These are phyloP conservation scores for Pestalotiopsis sp. DNA, from an alignment of 2,329 filamentous ascomycete genomes.

Conservation along the genomic window DNA sequence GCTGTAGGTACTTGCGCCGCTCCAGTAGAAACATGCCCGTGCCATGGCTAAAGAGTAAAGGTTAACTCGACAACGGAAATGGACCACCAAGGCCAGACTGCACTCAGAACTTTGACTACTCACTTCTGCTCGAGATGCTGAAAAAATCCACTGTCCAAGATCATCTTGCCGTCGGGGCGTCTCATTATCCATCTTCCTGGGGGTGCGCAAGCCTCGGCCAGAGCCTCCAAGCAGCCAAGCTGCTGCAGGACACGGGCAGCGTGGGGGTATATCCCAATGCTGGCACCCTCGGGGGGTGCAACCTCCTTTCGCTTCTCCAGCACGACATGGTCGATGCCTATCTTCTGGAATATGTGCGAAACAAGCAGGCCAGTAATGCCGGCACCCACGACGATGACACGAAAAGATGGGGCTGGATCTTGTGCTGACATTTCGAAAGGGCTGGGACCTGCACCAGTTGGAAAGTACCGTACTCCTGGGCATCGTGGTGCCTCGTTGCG, in stretches of 20 bases:
- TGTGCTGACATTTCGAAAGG: too few species aligned
- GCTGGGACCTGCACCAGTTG: too few species aligned
- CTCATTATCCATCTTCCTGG: constrained; percentile 1
- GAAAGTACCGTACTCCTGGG: too few species aligned
- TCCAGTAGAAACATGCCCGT: not conserved
- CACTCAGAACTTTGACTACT: not conserved
- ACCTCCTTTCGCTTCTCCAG: constrained; percentile 14
- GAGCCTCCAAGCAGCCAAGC: constrained; percentile 1
- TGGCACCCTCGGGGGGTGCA: constrained; percentile 16
- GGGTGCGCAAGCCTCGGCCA: not conserved
- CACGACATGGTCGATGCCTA: constrained; percentile 19
- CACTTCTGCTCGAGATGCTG: constrained; percentile 8
- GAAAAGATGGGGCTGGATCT: not conserved
- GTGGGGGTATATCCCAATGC: constrained; percentile 17
- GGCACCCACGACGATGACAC: constrained; percentile 18
- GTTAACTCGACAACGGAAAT: not conserved
- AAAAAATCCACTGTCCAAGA: constrained; percentile 9
- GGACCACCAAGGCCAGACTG: too few species aligned
- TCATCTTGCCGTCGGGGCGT: constrained; percentile 1
- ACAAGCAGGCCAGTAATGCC: constrained; percentile 17
- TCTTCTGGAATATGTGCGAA: constrained; percentile 17
- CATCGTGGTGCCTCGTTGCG: too few species aligned
- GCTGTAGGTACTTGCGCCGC: too few species aligned
- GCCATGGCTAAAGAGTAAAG: not conserved
- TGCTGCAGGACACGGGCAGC: constrained; percentile 17